phyloP scores from a whole-genome alignment of 257 asterid genomes.

The Cordia subcordata region DNA sequence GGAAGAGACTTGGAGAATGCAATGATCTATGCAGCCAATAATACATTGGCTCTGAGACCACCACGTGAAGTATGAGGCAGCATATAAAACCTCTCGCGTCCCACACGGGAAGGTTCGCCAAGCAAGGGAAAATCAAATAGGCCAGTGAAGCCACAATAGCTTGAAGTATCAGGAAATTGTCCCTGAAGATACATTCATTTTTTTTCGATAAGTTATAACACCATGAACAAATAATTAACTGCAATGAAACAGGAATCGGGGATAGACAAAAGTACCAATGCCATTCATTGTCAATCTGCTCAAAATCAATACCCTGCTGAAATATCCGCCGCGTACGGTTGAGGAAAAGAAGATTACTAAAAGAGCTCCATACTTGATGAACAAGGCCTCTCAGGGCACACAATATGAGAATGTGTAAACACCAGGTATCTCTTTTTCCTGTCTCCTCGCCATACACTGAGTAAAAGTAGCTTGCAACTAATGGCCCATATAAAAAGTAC shows the following conservation, averaged over 20 bases:
- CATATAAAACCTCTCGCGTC: slow-evolving; percentile 51
- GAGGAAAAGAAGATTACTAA: slow-evolving; percentile 44
- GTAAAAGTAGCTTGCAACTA: slow-evolving; percentile 55
- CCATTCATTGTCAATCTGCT: slow-evolving; percentile 86
- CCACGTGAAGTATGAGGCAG: slow-evolving; percentile 63
- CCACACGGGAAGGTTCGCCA: slow-evolving; percentile 60
- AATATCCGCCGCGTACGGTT: slow-evolving; percentile 47
- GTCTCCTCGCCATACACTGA: slow-evolving; percentile 32
- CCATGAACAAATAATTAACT: too few relatives aligned
- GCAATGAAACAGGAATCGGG: background rate
- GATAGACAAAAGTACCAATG: slow-evolving; percentile 54
- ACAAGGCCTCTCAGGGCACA: slow-evolving; percentile 48
- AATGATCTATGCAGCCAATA: slow-evolving; percentile 79
- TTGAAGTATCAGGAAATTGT: slow-evolving; percentile 75
- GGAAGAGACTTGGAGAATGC: slow-evolving; percentile 54
- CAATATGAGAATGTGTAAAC: slow-evolving; percentile 63
- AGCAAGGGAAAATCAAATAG: slow-evolving; percentile 54
- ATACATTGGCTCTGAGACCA: slow-evolving; percentile 77
- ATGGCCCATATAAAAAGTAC: slow-evolving; percentile 43
- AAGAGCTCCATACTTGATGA: slow-evolving; percentile 71
- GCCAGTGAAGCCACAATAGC: slow-evolving; percentile 43
- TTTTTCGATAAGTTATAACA: background rate
- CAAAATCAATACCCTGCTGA: slow-evolving; percentile 58
- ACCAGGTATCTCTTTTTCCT: slow-evolving; percentile 38
- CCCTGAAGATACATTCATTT: slow-evolving; percentile 59